These are phyloP conservation scores for Aspergillus versicolor DNA, from an alignment of 2,329 filamentous ascomycete genomes.

Conservation along the genomic window DNA sequence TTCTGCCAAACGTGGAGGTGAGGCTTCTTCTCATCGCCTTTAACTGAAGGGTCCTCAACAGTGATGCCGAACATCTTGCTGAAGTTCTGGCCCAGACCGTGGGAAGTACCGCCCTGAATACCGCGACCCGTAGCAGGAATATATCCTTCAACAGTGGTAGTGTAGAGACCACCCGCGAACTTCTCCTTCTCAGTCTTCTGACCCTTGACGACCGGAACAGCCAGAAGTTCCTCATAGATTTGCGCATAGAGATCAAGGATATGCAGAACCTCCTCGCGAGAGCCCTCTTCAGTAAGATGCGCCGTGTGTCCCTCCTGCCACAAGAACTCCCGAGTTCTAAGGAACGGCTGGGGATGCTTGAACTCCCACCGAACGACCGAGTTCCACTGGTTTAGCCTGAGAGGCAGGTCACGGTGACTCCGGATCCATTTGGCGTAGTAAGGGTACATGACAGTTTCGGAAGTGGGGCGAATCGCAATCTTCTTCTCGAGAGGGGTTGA, in stretches of 20 bases:
- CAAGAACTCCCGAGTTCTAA: constrained; percentile 89
- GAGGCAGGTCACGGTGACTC: constrained; percentile 88
- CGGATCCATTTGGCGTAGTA: constrained; percentile 98
- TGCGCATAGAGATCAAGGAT: constrained; percentile 91
- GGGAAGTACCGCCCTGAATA: constrained; percentile 93
- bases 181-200: constrained; percentile 97
- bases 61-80: constrained; percentile 99
- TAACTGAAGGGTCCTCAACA: constrained; percentile 79
- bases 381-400: constrained; percentile 98
- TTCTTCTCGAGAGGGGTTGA: constrained; percentile 87
- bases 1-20: constrained; percentile 95
- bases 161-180: constrained; percentile 95
- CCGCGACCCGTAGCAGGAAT: constrained; percentile 93
- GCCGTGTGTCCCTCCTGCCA: constrained; percentile 98
- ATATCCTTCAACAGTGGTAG: constrained; percentile 94
- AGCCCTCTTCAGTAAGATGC: constrained; percentile 78
- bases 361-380: constrained; percentile 95
- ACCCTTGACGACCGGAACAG: constrained; percentile 90
- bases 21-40: constrained; percentile 70
- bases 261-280: constrained; percentile 81
- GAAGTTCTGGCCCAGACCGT: constrained; percentile 96
- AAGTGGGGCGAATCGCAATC: constrained; percentile 68
- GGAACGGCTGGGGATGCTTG: constrained; percentile 82
- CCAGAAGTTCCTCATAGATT: constrained; percentile 90
- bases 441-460: constrained; percentile 85